phyloP scores from a whole-genome alignment of 805 yeast genomes.

The Zygosaccharomyces gambellarensis region DNA sequence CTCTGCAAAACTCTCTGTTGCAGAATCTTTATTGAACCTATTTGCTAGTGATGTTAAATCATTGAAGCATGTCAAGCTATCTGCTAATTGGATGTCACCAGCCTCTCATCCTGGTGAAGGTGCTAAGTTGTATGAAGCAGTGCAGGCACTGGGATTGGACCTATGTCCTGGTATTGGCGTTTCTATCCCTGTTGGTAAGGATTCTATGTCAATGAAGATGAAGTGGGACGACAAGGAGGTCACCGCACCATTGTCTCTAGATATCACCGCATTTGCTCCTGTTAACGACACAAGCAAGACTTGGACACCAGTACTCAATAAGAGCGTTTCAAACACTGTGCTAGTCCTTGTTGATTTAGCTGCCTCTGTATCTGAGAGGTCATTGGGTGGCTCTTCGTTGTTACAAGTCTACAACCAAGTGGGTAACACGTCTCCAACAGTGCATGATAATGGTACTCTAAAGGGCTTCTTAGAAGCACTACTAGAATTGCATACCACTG shows the following conservation, averaged over 20 bases:
- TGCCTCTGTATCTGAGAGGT: slow-evolving; percentile 46
- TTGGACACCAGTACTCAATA: slow-evolving; percentile 86
- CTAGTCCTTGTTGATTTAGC: slow-evolving; percentile 76
- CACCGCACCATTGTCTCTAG: slow-evolving; percentile 89
- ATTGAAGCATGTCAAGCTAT: slow-evolving; percentile 70
- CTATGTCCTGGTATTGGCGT: slow-evolving; percentile 90
- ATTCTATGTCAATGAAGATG: slow-evolving; percentile 99
- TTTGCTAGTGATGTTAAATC: slow-evolving; percentile 84
- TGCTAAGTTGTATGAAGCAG: slow-evolving; percentile 90
- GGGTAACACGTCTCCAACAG: slow-evolving; percentile 80
- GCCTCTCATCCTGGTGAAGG: slow-evolving; percentile 96
- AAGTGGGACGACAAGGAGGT: slow-evolving; percentile 91
- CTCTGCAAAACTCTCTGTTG: slow-evolving; percentile 91
- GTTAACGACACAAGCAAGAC: slow-evolving; percentile 80
- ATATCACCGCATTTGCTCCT: slow-evolving; percentile 87
- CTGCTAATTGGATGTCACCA: slow-evolving; percentile 99
- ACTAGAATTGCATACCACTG: slow-evolving; percentile 64
- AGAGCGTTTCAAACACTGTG: slow-evolving; percentile 47
- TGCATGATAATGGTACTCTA: slow-evolving; percentile 58
- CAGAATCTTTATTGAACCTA: slow-evolving; percentile 84
- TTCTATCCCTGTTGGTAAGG: slow-evolving; percentile 96
- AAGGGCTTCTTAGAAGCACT: slow-evolving; percentile 68
- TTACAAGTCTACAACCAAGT: slow-evolving; percentile 90
- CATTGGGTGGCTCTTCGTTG: slow-evolving; percentile 90
- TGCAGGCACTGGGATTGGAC: slow-evolving; percentile 90